Conservation (phyloP, 805 yeast species). For the Ogataea trehaloabstinens region DNA sequence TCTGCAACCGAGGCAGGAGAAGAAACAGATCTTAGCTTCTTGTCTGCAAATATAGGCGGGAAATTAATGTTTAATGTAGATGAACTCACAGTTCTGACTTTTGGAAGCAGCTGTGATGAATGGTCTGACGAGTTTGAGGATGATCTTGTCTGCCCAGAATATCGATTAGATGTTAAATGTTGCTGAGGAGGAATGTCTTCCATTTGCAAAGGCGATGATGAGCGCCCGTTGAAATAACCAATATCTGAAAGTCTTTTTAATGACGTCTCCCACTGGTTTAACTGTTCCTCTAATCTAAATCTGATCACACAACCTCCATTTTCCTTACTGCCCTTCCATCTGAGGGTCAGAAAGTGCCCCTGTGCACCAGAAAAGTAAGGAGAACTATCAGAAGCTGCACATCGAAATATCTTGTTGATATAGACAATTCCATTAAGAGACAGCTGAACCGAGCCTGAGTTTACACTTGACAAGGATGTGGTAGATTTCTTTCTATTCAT, state of each 20-base stretch:
- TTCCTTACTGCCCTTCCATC: slow-evolving; percentile 86
- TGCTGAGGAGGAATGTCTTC: slow-evolving; percentile 6
- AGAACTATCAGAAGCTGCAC: slow-evolving; percentile 30
- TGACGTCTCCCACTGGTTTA: slow-evolving; percentile 79
- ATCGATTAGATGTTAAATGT: slow-evolving; percentile 7
- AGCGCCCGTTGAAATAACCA: slow-evolving; percentile 14
- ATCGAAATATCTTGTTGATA: slow-evolving; percentile 26
- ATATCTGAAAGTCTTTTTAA: slow-evolving; percentile 45
- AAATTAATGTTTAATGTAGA: slow-evolving; percentile 22
- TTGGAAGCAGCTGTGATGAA: slow-evolving; percentile 21
- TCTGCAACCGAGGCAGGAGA: slow-evolving; percentile 26
- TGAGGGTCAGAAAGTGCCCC: slow-evolving; percentile 62
- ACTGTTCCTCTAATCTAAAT: slow-evolving; percentile 78
- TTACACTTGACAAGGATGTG: slow-evolving; percentile 32
- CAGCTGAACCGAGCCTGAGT: slow-evolving; percentile 17
- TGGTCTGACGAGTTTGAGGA: slow-evolving; percentile 25
- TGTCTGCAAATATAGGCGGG: slow-evolving; percentile 24
- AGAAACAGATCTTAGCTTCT: slow-evolving; percentile 33
- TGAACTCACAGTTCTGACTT: slow-evolving; percentile 27
- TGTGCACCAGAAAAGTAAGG: slow-evolving; percentile 29
- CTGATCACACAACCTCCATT: slow-evolving; percentile 81
- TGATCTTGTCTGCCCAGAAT: slow-evolving; percentile 22
- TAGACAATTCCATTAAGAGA: slow-evolving; percentile 32
- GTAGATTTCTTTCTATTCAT: slow-evolving; percentile 47
- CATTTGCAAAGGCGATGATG: slow-evolving; percentile 9